Evolutionary conservation across 164 flowering plant genomes (phyloP).

Genomic region (Aristolochia fimbriata): DNA sequence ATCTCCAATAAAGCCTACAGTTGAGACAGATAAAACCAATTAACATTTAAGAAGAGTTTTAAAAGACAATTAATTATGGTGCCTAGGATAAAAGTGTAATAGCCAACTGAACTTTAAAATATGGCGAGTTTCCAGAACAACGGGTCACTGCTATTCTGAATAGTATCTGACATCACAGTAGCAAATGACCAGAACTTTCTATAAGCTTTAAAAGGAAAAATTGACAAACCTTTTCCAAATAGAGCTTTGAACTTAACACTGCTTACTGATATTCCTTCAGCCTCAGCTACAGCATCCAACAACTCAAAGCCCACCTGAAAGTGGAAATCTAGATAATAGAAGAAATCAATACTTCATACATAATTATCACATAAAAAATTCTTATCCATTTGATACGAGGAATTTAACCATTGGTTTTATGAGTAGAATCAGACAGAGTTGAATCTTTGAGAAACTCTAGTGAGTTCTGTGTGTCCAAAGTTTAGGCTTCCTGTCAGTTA

Average conservation of each 20-base stretch:
- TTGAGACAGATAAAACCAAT: neutral
- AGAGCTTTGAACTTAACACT: conserved; percentile 59
- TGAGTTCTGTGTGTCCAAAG: too few species aligned
- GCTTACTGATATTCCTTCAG: conserved; percentile 77
- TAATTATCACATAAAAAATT: neutral
- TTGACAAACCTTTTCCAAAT: conserved; percentile 63
- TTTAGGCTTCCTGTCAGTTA: too few species aligned
- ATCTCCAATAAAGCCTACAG: conserved; percentile 35
- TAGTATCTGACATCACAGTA: too few species aligned
- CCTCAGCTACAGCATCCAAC: conserved; percentile 74
- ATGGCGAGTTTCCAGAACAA: too few species aligned
- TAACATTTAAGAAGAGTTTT: neutral
- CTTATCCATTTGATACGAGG: neutral
- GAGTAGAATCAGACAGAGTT: neutral
- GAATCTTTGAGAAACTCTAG: neutral
- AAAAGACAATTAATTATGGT: too few species aligned
- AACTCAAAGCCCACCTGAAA: conserved; percentile 89
- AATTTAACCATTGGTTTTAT: neutral
- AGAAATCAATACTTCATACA: neutral
- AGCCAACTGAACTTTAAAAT: too few species aligned
- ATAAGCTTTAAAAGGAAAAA: too few species aligned
- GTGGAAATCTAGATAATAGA: neutral
- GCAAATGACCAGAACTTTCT: too few species aligned
- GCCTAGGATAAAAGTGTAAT: too few species aligned
- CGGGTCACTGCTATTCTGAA: too few species aligned